Conservation (phyloP, 352 stramenopile genomes). For the Phytophthora constricta region DNA sequence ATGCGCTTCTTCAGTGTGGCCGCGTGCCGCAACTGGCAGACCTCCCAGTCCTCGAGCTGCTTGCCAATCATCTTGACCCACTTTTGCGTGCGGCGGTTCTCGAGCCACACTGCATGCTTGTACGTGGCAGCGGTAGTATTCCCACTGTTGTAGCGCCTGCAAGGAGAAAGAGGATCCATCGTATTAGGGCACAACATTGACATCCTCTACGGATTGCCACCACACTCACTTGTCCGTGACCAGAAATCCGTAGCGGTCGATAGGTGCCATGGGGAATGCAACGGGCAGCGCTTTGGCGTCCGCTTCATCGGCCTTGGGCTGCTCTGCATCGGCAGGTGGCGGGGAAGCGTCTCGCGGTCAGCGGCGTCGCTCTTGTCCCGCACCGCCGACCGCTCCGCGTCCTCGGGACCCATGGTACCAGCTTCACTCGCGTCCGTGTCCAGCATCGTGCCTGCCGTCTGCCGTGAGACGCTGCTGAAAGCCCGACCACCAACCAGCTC, state of each 20-base stretch:
- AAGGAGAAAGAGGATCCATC: not conserved
- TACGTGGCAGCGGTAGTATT: conserved; percentile 31
- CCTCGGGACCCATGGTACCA: conserved; percentile 16
- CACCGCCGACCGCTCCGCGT: conserved; percentile 18
- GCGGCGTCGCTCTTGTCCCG: conserved; percentile 25
- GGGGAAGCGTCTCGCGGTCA: conserved; percentile 16
- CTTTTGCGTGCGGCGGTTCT: conserved; percentile 80
- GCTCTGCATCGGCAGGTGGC: conserved; percentile 8
- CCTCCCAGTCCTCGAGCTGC: conserved; percentile 79
- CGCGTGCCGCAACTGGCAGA: conserved; percentile 67
- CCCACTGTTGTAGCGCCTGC: conserved; percentile 49
- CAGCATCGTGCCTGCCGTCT: conserved; percentile 14
- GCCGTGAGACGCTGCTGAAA: not conserved
- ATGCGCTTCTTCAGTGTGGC: conserved; percentile 74
- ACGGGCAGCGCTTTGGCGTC: conserved; percentile 17
- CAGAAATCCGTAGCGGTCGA: conserved; percentile 81
- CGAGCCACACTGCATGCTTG: conserved; percentile 65
- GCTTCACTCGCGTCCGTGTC: conserved; percentile 13
- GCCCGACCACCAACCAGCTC: not conserved
- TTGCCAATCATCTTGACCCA: conserved; percentile 87
- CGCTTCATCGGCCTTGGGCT: conserved; percentile 29
- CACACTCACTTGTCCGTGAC: conserved; percentile 68
- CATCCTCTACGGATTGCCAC: not conserved
- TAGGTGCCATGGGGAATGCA: conserved; percentile 55
- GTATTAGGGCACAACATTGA: not conserved